phyloP scores from a whole-genome alignment of 139 green algal genomes.

The Penium margaritaceum region DNA sequence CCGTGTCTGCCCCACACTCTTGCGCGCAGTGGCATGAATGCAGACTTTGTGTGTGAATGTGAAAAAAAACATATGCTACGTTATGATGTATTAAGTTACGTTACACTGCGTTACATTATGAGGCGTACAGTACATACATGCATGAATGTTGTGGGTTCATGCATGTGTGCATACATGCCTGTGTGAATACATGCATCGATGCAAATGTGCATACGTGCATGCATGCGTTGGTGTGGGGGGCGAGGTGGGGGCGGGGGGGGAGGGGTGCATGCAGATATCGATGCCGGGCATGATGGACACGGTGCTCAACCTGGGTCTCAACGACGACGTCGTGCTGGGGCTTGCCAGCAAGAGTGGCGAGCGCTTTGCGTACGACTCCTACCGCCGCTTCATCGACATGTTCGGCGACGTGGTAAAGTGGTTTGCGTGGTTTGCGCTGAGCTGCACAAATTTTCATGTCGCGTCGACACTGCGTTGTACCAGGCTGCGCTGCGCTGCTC shows the following conservation, averaged over 20 bases:
- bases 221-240: background rate
- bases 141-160: background rate
- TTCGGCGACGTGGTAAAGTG: conserved; percentile 61
- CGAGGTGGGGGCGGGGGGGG: too few relatives aligned
- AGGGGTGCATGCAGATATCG: conserved; percentile 46
- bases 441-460: background rate
- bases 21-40: too few relatives aligned
- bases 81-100: conserved; percentile 17
- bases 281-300: conserved; percentile 89
- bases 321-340: conserved; percentile 64
- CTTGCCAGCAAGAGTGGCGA: conserved; percentile 52
- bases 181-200: too few relatives aligned
- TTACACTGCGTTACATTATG: too few relatives aligned
- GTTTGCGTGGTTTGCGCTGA: background rate
- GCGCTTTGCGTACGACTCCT: conserved; percentile 58
- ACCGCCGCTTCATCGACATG: conserved; percentile 79
- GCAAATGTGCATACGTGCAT: background rate
- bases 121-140: background rate
- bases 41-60: too few relatives aligned
- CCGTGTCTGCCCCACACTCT: background rate
- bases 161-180: conserved; percentile 7
- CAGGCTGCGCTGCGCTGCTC: too few relatives aligned
- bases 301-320: conserved; percentile 81
- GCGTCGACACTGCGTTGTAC: too few relatives aligned
- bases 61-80: too few relatives aligned